Evolutionary conservation across 2,329 filamentous ascomycete species (phyloP).

Genomic region (Aspergillus niger): DNA sequence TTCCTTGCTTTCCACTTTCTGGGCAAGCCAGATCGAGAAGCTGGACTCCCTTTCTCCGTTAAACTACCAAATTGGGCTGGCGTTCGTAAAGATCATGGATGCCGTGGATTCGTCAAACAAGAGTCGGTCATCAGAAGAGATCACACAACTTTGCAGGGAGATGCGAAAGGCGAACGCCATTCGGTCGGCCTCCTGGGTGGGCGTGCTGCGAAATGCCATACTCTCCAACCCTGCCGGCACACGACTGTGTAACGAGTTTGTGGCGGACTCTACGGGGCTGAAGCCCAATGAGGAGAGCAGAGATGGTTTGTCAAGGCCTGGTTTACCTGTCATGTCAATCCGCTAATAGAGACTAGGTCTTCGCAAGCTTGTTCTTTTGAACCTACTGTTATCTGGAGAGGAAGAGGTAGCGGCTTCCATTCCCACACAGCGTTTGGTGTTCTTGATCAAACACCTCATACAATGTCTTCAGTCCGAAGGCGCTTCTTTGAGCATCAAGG

Average conservation of each 20-base stretch:
- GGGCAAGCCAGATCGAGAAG: conserved; percentile 38
- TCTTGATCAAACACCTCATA: conserved; percentile 77
- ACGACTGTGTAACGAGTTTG: conserved; percentile 60
- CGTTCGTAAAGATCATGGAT: conserved; percentile 44
- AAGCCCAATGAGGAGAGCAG: conserved; percentile 46
- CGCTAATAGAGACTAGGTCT: conserved; percentile 39
- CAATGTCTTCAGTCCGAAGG: conserved; percentile 68
- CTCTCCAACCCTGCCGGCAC: conserved; percentile 51
- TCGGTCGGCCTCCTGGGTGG: conserved; percentile 50
- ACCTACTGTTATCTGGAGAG: conserved; percentile 54
- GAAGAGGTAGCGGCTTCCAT: conserved; percentile 52
- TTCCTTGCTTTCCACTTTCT: conserved; percentile 31
- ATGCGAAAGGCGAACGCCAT: conserved; percentile 47
- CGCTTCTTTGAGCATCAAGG: conserved; percentile 40
- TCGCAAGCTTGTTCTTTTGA: conserved; percentile 55
- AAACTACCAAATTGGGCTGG: conserved; percentile 44
- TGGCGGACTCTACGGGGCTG: conserved; percentile 61
- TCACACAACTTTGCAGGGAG: conserved; percentile 39
- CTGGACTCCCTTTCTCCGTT: conserved; percentile 34
- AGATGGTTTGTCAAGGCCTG: conserved; percentile 41
- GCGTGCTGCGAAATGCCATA: conserved; percentile 53
- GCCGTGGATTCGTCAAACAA: conserved; percentile 30
- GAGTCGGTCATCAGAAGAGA: conserved; percentile 32
- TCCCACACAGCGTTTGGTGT: conserved; percentile 68
- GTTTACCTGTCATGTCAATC: conserved; percentile 19